phyloP scores from a whole-genome alignment of 371 early-diverging fungal species.

The Mortierella sp. region DNA sequence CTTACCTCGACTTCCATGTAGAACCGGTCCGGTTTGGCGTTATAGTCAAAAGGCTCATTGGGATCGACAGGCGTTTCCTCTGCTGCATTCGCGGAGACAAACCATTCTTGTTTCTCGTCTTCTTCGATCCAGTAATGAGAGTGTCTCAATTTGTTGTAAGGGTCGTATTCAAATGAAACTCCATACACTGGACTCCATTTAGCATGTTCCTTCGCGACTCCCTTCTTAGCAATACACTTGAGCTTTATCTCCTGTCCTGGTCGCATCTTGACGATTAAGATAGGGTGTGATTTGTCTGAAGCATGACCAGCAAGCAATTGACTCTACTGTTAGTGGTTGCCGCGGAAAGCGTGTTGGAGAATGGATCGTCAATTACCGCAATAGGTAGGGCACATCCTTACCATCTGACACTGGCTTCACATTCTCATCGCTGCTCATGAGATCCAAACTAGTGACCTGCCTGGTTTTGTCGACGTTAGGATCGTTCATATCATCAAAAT shows the following conservation, averaged over 20 bases:
- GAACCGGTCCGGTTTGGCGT: slow-evolving; percentile 86
- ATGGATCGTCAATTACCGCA: not conserved
- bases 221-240: slow-evolving; percentile 90
- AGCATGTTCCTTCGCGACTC: slow-evolving; percentile 97
- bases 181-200: slow-evolving; percentile 98
- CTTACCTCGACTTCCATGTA: slow-evolving; percentile 91
- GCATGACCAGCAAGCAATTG: not conserved
- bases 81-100: slow-evolving; percentile 67
- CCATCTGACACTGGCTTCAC: slow-evolving; percentile 83
- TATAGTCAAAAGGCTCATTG: slow-evolving; percentile 81
- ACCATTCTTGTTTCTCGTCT: slow-evolving; percentile 87
- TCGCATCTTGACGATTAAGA: slow-evolving; percentile 91
- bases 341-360: too few species aligned
- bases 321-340: too few species aligned
- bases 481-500: slow-evolving; percentile 53
- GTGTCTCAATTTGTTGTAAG: slow-evolving; percentile 93
- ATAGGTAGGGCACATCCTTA: slow-evolving; percentile 25
- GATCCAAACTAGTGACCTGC: slow-evolving; percentile 86
- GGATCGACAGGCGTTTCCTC: slow-evolving; percentile 76
- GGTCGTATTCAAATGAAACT: slow-evolving; percentile 97
- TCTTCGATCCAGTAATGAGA: slow-evolving; percentile 97
- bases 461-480: slow-evolving; percentile 73
- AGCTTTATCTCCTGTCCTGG: slow-evolving; percentile 93
- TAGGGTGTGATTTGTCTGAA: slow-evolving; percentile 52
- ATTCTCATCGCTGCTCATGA: slow-evolving; percentile 80